Conservation (phyloP, 2,329 filamentous ascomycete genomes). For the Tolypocladium tundrense region DNA sequence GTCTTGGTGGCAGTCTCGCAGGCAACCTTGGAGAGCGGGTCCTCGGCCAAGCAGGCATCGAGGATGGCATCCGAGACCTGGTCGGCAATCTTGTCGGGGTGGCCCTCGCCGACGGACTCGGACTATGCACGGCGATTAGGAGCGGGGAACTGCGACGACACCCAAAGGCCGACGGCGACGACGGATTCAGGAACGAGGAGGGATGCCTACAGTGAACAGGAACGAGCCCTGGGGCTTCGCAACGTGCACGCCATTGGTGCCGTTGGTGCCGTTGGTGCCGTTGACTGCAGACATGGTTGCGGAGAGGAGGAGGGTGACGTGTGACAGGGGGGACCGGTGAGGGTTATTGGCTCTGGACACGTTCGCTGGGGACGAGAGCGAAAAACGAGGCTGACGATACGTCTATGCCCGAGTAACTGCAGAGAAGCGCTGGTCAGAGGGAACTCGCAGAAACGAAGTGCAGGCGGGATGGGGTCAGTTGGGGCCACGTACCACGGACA, state of each 20-base stretch:
- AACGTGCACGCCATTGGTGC: slow-evolving; percentile 27
- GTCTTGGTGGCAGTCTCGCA: slow-evolving; percentile 99
- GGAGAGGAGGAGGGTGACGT: slow-evolving; percentile 7
- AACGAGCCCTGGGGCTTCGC: slow-evolving; percentile 49
- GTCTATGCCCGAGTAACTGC: not conserved
- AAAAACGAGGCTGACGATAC: not conserved
- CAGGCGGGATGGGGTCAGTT: not conserved
- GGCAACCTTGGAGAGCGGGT: slow-evolving; percentile 96
- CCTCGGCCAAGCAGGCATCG: slow-evolving; percentile 90
- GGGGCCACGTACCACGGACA: not conserved
- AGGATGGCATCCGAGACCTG: slow-evolving; percentile 98
- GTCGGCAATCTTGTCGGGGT: slow-evolving; percentile 96
- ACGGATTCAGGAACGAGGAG: too few species aligned
- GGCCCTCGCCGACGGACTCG: slow-evolving; percentile 81
- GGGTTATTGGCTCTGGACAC: not conserved
- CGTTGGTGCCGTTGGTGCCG: slow-evolving; percentile 33
- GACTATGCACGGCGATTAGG: slow-evolving; percentile 40
- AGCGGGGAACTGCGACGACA: slow-evolving; percentile 3
- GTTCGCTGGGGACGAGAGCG: not conserved
- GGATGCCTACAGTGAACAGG: slow-evolving; percentile 61
- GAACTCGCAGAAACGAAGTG: not conserved
- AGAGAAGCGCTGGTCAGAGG: not conserved
- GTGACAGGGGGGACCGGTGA: slow-evolving; percentile 8
- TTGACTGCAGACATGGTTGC: slow-evolving; percentile 48
- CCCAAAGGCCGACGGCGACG: not conserved